Conservation (phyloP, 2,329 filamentous ascomycete species). For the Mycogone perniciosa region DNA sequence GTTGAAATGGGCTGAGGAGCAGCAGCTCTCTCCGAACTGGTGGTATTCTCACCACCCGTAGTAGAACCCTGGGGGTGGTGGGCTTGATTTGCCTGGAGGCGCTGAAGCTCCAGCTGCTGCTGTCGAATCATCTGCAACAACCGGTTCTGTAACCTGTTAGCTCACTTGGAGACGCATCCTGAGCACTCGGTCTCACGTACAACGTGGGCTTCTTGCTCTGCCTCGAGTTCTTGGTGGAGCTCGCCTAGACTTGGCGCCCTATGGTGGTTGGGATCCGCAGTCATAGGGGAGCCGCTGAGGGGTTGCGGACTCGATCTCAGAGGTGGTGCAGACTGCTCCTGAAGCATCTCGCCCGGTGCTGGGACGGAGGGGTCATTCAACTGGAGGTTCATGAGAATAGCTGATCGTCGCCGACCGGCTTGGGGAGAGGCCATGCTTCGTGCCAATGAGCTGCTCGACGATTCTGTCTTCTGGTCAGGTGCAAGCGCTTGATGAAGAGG, state of each 20-base stretch:
- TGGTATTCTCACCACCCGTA: conserved; percentile 43
- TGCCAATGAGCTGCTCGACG: conserved; percentile 46
- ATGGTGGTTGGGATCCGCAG: conserved; percentile 50
- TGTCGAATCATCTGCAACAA: conserved; percentile 70
- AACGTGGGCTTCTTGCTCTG: conserved; percentile 73
- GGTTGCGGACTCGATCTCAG: conserved; percentile 37
- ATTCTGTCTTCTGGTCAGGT: conserved; percentile 27
- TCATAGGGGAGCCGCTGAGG: conserved; percentile 42
- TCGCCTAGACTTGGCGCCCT: conserved; percentile 66
- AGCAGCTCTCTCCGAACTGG: conserved; percentile 40
- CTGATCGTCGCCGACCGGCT: conserved; percentile 56
- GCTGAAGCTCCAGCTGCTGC: conserved; percentile 64
- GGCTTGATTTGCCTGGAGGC: conserved; percentile 45
- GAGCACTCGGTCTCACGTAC: conserved; percentile 35
- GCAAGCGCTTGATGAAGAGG: conserved; percentile 9
- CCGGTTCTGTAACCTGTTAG: conserved; percentile 51
- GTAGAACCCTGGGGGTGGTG: conserved; percentile 32
- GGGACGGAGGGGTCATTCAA: conserved; percentile 65
- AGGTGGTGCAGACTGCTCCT: conserved; percentile 29
- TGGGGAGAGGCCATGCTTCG: conserved; percentile 40
- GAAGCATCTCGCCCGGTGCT: conserved; percentile 61
- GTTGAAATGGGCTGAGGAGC: conserved; percentile 29
- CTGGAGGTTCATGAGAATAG: conserved; percentile 66
- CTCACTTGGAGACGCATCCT: not conserved
- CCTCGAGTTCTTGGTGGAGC: conserved; percentile 72